phyloP scores from a whole-genome alignment of 1,284 basidiomycete genomes.

The Vanrija humicola region DNA sequence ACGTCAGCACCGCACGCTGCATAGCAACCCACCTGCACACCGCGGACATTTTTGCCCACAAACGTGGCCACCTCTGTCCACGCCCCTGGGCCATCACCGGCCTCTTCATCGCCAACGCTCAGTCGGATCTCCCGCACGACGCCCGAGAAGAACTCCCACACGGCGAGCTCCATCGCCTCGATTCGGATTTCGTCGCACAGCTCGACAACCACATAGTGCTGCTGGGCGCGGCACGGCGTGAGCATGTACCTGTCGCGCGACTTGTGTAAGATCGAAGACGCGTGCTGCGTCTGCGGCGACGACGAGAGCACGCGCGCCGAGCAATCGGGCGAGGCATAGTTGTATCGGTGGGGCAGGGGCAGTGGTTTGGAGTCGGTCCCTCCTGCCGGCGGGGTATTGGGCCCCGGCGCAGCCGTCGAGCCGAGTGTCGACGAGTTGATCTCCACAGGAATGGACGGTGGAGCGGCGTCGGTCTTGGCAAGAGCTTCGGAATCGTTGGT shows the following conservation, averaged over 20 bases:
- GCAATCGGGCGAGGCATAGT: constrained; percentile 90
- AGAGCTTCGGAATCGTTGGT: background rate
- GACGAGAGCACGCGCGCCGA: constrained; percentile 84
- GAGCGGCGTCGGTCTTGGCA: background rate
- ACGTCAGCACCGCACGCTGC: constrained; percentile 43
- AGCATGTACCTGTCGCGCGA: constrained; percentile 97
- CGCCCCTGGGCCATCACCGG: constrained; percentile 14
- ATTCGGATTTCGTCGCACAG: constrained; percentile 96
- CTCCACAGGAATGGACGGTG: background rate
- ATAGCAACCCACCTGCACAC: constrained; percentile 69
- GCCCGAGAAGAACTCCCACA: constrained; percentile 97
- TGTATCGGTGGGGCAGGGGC: constrained; percentile 63
- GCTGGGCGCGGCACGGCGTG: constrained; percentile 70
- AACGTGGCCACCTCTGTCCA: constrained; percentile 64
- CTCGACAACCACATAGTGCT: constrained; percentile 88
- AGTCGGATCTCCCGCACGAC: constrained; percentile 90
- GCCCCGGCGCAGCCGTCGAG: constrained; percentile 1
- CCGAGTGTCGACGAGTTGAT: background rate
- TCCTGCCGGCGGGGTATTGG: background rate
- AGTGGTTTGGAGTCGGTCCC: background rate
- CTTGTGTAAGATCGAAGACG: constrained; percentile 76
- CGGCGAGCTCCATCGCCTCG: constrained; percentile 92
- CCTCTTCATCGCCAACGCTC: constrained; percentile 67
- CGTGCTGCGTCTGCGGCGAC: constrained; percentile 76
- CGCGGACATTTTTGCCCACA: constrained; percentile 80